phyloP scores from a whole-genome alignment of 768 basidiomycete species.

The Leccinum pellstonianum region DNA sequence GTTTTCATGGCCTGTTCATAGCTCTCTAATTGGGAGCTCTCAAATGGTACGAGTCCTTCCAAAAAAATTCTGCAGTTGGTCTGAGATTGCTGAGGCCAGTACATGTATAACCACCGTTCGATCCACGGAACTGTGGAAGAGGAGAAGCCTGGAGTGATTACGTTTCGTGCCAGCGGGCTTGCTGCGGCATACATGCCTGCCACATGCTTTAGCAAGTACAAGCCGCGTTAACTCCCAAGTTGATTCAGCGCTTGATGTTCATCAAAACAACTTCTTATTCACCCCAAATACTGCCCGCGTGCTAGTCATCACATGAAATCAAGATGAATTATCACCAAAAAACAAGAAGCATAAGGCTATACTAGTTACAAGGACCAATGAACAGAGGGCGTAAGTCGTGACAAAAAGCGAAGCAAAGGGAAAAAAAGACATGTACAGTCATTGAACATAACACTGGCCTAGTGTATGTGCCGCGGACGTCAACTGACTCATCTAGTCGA shows the following conservation, averaged over 20 bases:
- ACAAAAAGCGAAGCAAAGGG: not conserved
- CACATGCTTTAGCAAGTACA: not conserved
- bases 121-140: no score
- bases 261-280: not conserved
- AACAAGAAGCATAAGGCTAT: not conserved
- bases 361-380: not conserved
- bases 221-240: not conserved
- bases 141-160: not conserved
- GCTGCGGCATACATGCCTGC: no score
- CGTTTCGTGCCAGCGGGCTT: no score
- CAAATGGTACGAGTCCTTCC: no score
- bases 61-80: no score
- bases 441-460: not conserved
- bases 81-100: no score
- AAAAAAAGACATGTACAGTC: not conserved
- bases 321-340: not conserved
- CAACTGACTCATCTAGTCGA: conserved; percentile 31
- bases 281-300: not conserved
- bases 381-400: not conserved
- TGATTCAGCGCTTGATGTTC: no score
- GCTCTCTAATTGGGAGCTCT: no score
- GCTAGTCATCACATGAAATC: not conserved
- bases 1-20: no score
- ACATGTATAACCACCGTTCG: no score
- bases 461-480: no score